Conservation (phyloP, 208 protist genomes). For the Leishmania martiniquensis region DNA sequence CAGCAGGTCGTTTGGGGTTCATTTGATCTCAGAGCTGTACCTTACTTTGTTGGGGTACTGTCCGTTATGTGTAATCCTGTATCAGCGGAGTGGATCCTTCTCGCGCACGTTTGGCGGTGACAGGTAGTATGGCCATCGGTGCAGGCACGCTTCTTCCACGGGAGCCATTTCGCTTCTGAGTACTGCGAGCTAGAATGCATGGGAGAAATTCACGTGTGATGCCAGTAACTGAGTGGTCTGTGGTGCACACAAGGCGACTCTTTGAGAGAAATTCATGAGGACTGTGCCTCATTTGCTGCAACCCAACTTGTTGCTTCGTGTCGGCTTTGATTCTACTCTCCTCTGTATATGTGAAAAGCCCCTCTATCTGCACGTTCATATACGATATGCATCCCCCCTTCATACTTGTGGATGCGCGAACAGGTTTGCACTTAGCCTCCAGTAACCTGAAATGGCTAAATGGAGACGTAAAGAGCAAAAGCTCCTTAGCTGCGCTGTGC, state of each 20-base stretch:
- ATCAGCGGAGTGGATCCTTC: too few species aligned
- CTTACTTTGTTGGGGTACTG: too few species aligned
- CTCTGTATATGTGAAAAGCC: neutral
- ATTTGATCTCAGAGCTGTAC: too few species aligned
- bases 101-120: too few species aligned
- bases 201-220: too few species aligned
- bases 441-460: neutral
- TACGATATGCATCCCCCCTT: conserved; percentile 10
- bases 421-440: conserved; percentile 17
- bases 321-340: neutral
- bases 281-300: neutral
- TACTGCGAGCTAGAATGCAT: too few species aligned
- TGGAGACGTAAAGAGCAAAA: conserved; percentile 1
- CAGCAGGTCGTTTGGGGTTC: too few species aligned
- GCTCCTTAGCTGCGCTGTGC: conserved; percentile 12
- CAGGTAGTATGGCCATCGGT: too few species aligned
- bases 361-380: neutral
- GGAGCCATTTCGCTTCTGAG: too few species aligned
- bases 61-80: too few species aligned
- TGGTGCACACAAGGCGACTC: neutral
- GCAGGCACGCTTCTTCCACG: too few species aligned
- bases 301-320: neutral
- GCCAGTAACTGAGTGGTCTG: too few species aligned
- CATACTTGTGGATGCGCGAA: conserved; percentile 13
- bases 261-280: neutral